Conservation (phyloP, 371 early-diverging fungal species). For the Mucor lusitanicus region DNA sequence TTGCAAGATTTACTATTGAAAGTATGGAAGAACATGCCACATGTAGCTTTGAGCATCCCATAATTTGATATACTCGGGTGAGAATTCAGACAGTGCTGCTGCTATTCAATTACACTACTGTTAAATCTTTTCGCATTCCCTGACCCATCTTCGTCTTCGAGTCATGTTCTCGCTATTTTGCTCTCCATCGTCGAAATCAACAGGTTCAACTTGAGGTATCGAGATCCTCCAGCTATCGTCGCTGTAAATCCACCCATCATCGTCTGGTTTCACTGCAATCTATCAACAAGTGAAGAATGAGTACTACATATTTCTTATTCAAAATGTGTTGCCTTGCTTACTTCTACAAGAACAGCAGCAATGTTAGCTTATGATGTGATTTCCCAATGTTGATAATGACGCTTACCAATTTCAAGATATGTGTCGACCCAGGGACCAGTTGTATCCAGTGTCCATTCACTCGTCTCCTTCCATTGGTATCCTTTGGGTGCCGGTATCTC, state of each 20-base stretch:
- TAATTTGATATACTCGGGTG: no score
- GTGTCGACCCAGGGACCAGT: conserved; percentile 32
- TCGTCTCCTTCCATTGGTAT: conserved; percentile 21
- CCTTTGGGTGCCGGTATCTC: conserved; percentile 25
- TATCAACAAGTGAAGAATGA: neutral
- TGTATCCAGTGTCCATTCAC: conserved; percentile 28
- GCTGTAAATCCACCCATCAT: conserved; percentile 36
- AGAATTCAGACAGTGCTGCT: no score
- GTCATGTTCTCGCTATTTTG: conserved; percentile 11
- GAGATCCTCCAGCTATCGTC: conserved; percentile 25
- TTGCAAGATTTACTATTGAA: no score
- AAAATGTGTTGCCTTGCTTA: neutral
- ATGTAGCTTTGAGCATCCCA: no score
- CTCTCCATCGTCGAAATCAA: conserved; percentile 1
- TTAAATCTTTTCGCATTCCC: conserved; percentile 21
- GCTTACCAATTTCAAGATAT: conserved; percentile 17
- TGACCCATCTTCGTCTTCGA: conserved; percentile 27
- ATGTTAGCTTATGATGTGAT: neutral
- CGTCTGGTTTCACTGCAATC: conserved; percentile 19
- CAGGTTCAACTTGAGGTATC: conserved; percentile 6
- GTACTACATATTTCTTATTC: neutral
- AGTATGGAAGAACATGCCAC: no score
- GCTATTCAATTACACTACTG: no score
- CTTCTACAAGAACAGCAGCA: neutral
- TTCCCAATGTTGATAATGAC: neutral